These are phyloP conservation scores for Akanthomyces uredinophilus DNA, from an alignment of 2,329 filamentous ascomycete species.

Conservation along the genomic window DNA sequence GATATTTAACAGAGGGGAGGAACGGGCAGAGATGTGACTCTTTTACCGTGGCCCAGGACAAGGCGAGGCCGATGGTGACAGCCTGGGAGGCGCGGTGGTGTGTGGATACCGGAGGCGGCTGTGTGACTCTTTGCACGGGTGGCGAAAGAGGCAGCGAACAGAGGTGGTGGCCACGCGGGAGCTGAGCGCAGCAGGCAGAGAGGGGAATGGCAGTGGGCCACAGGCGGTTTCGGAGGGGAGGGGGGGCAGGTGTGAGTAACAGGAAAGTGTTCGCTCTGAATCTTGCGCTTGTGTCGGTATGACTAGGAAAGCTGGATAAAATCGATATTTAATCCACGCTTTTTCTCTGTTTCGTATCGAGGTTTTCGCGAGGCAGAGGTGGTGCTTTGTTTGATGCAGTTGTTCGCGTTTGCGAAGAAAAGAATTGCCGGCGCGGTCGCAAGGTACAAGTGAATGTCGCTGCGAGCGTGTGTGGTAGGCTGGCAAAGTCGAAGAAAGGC, in stretches of 20 bases:
- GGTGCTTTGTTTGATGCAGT: background rate
- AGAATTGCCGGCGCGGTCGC: constrained; percentile 25
- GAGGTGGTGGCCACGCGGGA: constrained; percentile 22
- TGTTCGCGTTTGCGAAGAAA: background rate
- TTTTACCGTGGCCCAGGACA: constrained; percentile 26
- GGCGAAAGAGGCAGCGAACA: constrained; percentile 26
- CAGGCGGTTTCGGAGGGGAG: constrained; percentile 35
- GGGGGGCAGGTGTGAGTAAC: constrained; percentile 7
- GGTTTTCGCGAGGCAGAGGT: background rate
- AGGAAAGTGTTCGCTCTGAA: constrained; percentile 1
- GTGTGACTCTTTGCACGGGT: constrained; percentile 36
- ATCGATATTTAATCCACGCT: background rate
- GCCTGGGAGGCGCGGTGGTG: constrained; percentile 19
- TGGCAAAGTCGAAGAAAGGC: constrained; percentile 17
- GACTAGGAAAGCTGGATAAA: background rate
- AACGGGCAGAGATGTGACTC: constrained; percentile 27
- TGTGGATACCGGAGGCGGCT: constrained; percentile 22
- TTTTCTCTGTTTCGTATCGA: background rate
- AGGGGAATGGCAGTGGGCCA: background rate
- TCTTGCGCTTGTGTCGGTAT: constrained; percentile 4
- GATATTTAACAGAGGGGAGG: constrained; percentile 2
- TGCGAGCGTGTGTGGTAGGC: constrained; percentile 23
- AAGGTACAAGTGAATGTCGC: constrained; percentile 51
- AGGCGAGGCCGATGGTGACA: constrained; percentile 23
- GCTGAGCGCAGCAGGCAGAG: constrained; percentile 13